A percentile compares a stretch with the other conserved stretches of the same genome.
Conservation (phyloP, 352 stramenopile genomes). For the Phytophthora kernoviae region DNA sequence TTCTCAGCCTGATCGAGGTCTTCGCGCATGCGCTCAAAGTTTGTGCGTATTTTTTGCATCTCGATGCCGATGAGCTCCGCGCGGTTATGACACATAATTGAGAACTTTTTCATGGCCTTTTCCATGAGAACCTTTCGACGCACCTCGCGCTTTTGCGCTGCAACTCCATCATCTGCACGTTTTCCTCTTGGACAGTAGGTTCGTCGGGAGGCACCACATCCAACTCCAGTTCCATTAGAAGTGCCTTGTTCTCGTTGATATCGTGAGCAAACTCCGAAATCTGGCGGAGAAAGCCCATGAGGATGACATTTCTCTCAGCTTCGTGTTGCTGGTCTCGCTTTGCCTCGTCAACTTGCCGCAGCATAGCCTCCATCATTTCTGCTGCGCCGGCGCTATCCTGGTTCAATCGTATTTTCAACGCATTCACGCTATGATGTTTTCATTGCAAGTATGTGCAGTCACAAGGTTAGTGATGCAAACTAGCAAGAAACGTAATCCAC, state of each 20-base stretch:
- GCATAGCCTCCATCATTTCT: conserved; percentile 69
- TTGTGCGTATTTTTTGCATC: conserved; percentile 56
- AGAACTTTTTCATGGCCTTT: conserved; percentile 75
- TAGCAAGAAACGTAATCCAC: neutral
- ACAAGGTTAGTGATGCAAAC: too few relatives aligned
- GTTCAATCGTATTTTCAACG: conserved; percentile 70
- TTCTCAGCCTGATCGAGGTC: conserved; percentile 71
- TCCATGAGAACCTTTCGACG: conserved; percentile 74
- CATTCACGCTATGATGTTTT: conserved; percentile 58
- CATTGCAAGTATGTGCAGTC: neutral
- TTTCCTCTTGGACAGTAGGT: conserved; percentile 18
- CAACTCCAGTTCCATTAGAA: conserved; percentile 59
- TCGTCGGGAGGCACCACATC: conserved; percentile 31
- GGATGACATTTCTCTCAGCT: conserved; percentile 46
- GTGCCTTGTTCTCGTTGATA: conserved; percentile 51
- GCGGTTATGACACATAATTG: conserved; percentile 61
- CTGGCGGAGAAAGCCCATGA: conserved; percentile 59
- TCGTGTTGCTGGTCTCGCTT: conserved; percentile 74
- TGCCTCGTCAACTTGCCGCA: conserved; percentile 67
- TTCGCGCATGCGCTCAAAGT: conserved; percentile 44
- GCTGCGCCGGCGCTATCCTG: conserved; percentile 70
- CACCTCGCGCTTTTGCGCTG: conserved; percentile 74
- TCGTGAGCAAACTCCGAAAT: conserved; percentile 61
- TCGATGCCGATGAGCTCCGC: conserved; percentile 65
- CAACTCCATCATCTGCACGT: conserved; percentile 53